A percentile compares a stretch with the other conserved stretches of the same genome.
Evolutionary conservation across 345 rosid genomes (phyloP).

Genomic region (Toxicodendron radicans): DNA sequence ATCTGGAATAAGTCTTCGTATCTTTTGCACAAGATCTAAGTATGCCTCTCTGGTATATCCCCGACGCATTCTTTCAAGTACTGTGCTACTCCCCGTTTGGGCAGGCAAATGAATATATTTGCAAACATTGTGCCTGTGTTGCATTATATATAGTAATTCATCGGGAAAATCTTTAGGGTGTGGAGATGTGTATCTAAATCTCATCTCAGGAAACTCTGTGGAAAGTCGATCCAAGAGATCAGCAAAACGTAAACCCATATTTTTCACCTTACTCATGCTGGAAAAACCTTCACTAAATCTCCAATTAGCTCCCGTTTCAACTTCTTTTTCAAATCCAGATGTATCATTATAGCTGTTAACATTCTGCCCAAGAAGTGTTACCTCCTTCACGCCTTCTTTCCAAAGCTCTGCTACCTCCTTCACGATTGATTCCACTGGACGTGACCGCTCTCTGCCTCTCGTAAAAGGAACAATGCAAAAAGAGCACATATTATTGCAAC

Average conservation of each 20-base stretch:
- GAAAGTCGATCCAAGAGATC: constrained; percentile 90
- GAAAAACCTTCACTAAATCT: constrained; percentile 80
- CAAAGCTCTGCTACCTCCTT: constrained; percentile 83
- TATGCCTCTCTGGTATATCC: constrained; percentile 94
- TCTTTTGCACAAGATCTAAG: constrained; percentile 84
- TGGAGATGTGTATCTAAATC: constrained; percentile 95
- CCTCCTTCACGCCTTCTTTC: constrained; percentile 89
- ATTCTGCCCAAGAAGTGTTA: constrained; percentile 90
- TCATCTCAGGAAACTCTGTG: constrained; percentile 85
- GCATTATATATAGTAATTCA: constrained; percentile 75
- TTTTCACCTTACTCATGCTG: constrained; percentile 74
- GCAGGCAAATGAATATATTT: constrained; percentile 90
- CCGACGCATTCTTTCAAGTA: constrained; percentile 78
- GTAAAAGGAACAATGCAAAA: constrained; percentile 97
- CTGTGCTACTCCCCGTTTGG: constrained; percentile 75
- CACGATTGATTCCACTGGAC: constrained; percentile 82
- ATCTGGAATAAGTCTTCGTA: constrained; percentile 70
- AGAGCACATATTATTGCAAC: constrained; percentile 97
- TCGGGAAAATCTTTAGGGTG: constrained; percentile 96
- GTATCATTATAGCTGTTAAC: constrained; percentile 92
- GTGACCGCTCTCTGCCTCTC: constrained; percentile 91
- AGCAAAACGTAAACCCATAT: constrained; percentile 77
- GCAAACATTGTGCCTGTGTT: constrained; percentile 78
- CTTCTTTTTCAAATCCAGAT: constrained; percentile 51
- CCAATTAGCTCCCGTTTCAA: constrained; percentile 75